Base-by-base conservation (phyloP, 2,329 filamentous ascomycete species). In the Knufia fluminis region DNA sequence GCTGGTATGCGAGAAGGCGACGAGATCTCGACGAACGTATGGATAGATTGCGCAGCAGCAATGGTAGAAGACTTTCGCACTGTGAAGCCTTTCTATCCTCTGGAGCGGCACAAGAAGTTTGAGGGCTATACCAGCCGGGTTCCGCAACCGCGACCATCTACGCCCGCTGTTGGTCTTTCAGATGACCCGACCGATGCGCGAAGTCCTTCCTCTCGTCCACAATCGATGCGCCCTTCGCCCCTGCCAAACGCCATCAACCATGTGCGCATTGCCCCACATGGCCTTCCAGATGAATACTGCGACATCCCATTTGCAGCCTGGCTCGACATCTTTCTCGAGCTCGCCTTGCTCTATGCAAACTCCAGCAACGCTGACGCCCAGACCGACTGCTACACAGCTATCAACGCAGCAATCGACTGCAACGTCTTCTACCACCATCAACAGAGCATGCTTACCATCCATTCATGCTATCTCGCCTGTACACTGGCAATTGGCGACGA, bases 311-410 rank as follows among this genome's bases (percentile, higher is more conserved):
- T 97, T 61, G 74, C 82, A 51, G 77, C 81, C 41, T 98, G 92
- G 92, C 76, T 96, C 2, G 86, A 94, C 57, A 75, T 95, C 1
- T 95, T 98, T 62, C 76, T 94, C 31, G 86, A 92, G 60, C 94
- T 94, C 62, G 85, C 89, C 2, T 74, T 96, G 42, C 74, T 83
- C 3, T 76, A 92, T 26, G 46, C 50, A 23, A 44, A 38, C 24
- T 49, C 49, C n/a, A 33, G 75, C 17, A 82, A 82, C 28, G 79
- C 84, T 42, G 72, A 77, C 12, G 75, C 82, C 36, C 82, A 87
- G 54, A 83, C 87, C 45, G 46, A 52, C 4, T 57, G 53, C 44
- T 96, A 95, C 64, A 80, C 83, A 45, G 79, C 88, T 6, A 83
- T 94, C 57, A 80, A 89, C 53, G 80, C 85, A 4, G 87, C 86